Evolutionary conservation across 257 asterid species (phyloP), one percentile per base, ranked within the genome.

Genomic region (Henckelia pumila): DNA sequence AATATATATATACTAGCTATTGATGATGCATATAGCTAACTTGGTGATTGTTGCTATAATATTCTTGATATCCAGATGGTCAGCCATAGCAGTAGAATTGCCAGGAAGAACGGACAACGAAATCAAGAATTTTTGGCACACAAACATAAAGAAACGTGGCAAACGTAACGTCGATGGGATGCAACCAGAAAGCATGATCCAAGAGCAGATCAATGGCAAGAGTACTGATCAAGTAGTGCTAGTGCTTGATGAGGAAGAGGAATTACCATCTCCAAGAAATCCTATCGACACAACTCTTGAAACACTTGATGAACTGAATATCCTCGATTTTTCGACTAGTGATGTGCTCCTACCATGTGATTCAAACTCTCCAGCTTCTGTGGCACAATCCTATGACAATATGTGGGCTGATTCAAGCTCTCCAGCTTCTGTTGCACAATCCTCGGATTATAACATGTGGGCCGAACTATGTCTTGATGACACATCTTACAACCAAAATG

Each of bases 31-130:
- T 7, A 0, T 6, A 11, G 8, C 40, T 59, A 24, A 20, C 28
- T 7, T 21, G 3, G 7, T 7, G 25, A 21, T 8, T 35, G 16
- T 21, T 52, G 53, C 53, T 25, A 14, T 25, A 2, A 14, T 9
- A 23, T 55, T 29, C 67, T 21, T 62, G 7, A 29, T 32, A 7
- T 49, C 13, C 71, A 67, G 71, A 35, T 67, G 71, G 71, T 67
- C 71, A 1, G 55, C 63, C 24, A 67, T 67, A 11, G 71, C 71
- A 13, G 55, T 32, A 19, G 35, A 22, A 14, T 55, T 67, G 71
- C 71, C 71, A 5, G 71, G 71, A 55, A 67, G 71, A 55, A 67
- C 35, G 2, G 63, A 67, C 26, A 67, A 55, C 14, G 71, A 55
- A n/a, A 55, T 67, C 55, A 67, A 67, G 35, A 67, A 67, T 37